Evolutionary conservation across 2,329 filamentous ascomycete genomes (phyloP), one percentile per base, ranked within the genome.

Genomic region (Bipolaris zeicola): DNA sequence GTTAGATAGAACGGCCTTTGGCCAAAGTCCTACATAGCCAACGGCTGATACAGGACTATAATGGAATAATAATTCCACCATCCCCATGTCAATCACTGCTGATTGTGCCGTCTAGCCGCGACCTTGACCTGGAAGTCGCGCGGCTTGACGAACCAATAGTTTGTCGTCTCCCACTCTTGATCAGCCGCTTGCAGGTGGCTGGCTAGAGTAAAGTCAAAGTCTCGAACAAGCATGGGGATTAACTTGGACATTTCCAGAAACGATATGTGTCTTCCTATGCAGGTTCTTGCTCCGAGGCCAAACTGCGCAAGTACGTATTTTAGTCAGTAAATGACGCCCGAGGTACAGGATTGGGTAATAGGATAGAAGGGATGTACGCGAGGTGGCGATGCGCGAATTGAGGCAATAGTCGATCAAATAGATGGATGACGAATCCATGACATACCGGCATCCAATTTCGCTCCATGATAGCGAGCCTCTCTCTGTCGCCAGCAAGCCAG

Each of bases 221-320:
- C 49, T n/a, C 55, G 45, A 10, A 65, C 52, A 5, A 65, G 44
- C 50, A 45, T 48, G 16, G 58, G 58, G 11, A 51, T 47, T 28
- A 53, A 59, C 38, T 60, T 60, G 11, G 41, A 44, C 47, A 52
- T 57, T 45, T 63, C 51, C 37, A 61, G 39, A 18, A 51, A 33
- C 3, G 61, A 55, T 3, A 68, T 61, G 26, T 66, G 61, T 8
- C 59, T 55, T 3, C 64, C 64, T 11, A 68, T 62, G 37, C 65
- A 66, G 3, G 57, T 65, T 24, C 65, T 43, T 2, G 63, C 60
- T n/a, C 65, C 65, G 28, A 54, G 50, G 31, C 63, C 63, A 50
- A 60, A 60, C 57, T 59, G 38, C 57, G 47, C 44, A 37, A 31
- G 36, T 22, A 36, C 26, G 13, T 11, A 18, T 46, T 22, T 16